Evolutionary conservation across 164 flowering plant species (phyloP).

Genomic region (Vitis amurensis): DNA sequence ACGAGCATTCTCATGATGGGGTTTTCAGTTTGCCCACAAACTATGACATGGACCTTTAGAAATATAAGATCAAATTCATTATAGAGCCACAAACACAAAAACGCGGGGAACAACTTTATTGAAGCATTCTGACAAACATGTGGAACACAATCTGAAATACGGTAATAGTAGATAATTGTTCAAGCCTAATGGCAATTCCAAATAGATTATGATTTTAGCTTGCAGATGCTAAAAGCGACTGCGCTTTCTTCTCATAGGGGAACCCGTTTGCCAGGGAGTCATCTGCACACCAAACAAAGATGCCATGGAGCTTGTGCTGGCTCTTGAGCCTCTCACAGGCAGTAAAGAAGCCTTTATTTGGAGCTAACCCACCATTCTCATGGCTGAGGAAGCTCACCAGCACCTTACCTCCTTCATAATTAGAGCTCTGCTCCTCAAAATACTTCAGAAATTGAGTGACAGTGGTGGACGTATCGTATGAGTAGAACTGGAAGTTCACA

Average conservation of each 20-base stretch:
- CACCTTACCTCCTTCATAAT: constrained; percentile 19
- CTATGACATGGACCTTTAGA: too few relatives aligned
- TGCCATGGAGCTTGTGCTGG: constrained; percentile 8
- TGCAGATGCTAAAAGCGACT: constrained; percentile 11
- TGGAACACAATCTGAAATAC: constrained; percentile 1
- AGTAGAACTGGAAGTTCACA: constrained; percentile 47
- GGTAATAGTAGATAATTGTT: constrained; percentile 44
- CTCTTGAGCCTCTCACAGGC: constrained; percentile 9
- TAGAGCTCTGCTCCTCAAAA: constrained; percentile 10
- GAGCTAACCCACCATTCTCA: constrained; percentile 7
- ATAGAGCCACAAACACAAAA: too few relatives aligned
- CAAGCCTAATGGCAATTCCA: constrained; percentile 26
- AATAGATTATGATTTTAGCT: constrained; percentile 13
- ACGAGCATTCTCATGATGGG: too few relatives aligned
- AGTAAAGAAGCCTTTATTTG: constrained; percentile 6
- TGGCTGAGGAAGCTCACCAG: constrained; percentile 15
- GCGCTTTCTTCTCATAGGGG: constrained; percentile 8
- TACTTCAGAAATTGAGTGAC: constrained; percentile 16
- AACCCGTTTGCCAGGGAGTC: constrained; percentile 6
- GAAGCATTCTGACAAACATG: background rate
- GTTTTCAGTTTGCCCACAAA: too few relatives aligned
- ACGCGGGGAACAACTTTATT: background rate
- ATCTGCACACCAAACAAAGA: constrained; percentile 19
- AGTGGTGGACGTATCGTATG: constrained; percentile 15
- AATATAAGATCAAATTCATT: too few relatives aligned